Percentiles rank a stretch among this genome's conserved stretches.
phyloP scores from a whole-genome alignment of 768 basidiomycete genomes.

The Mycena amicta region DNA sequence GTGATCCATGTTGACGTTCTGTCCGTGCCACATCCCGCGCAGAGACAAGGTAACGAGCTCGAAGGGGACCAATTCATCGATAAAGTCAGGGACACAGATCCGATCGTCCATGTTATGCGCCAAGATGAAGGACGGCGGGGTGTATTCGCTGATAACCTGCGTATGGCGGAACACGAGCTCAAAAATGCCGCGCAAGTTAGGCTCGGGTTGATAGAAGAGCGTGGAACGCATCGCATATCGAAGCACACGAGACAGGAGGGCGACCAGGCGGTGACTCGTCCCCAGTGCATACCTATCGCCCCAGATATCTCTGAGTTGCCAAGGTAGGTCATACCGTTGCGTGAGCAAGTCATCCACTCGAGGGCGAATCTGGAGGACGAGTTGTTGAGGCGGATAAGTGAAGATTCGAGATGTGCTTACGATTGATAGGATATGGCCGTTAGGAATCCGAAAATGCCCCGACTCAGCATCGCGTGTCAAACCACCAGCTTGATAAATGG shows the following conservation, averaged over 20 bases:
- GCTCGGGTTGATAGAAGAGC: background rate
- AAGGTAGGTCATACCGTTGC: no score
- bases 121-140: background rate
- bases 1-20: constrained; percentile 2
- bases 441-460: background rate
- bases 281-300: background rate
- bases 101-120: background rate
- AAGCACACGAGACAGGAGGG: background rate
- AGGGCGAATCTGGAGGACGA: no score
- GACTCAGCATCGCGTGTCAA: background rate
- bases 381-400: no score
- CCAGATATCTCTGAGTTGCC: no score
- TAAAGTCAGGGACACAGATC: background rate
- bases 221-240: background rate
- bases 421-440: background rate
- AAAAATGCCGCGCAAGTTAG: constrained; percentile 3
- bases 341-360: no score
- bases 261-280: background rate
- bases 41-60: constrained; percentile 7
- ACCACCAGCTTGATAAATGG: background rate
- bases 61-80: background rate
- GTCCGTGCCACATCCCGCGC: constrained; percentile 7
- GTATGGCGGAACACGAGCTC: constrained; percentile 8
- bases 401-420: background rate
- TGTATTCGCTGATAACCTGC: background rate